Evolutionary conservation across 495 filamentous ascomycete species (phyloP), one percentile per base, ranked within the genome.

Genomic region (Penicillium alfredii): DNA sequence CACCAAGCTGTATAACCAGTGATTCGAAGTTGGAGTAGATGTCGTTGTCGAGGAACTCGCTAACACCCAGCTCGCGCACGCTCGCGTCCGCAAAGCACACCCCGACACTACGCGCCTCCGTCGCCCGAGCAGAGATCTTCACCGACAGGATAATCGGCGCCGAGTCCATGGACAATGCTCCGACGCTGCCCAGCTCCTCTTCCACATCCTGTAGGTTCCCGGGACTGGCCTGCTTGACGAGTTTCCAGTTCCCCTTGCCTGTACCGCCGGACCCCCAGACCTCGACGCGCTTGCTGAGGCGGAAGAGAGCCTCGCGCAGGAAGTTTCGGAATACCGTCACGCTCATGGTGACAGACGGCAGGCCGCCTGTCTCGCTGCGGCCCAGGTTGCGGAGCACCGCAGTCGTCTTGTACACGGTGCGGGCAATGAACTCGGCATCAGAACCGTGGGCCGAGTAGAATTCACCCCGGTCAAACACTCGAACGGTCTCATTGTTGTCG

Each of bases 31-130:
- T 97, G 26, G 92, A 97, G 59, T 94, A 99, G 8, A 95, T 69
- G 56, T 99, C 93, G 48, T 97, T 99, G 68, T 99, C 92, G 16
- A 94, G 72, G 51, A 99, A 99, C 56, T 99, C 92, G 71, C 84
- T 93, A 23, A 99, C 88, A 16, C 92, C 92, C 0, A 99, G 75
- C 63, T 99, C 92, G 33, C 93, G 74, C 44, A 95, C 89, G 50
- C 86, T 96, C 7, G 92, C 92, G 75, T 99, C 92, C 6, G 93
- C 92, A 64, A 99, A 99, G 63, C 92, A 96, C 15, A 97, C 89
- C 8, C 92, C 92, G 2, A 98, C 86, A 38, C 74, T 84, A 30
- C 93, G 71, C 2, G 83, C 86, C 58, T 95, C 88, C 0, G 79
- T 74, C 2, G 88, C 89, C 53, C 84, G 89, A 2, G 86, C 81